phyloP scores from a whole-genome alignment of 2,329 filamentous ascomycete genomes.

The Fusarium globosum region DNA sequence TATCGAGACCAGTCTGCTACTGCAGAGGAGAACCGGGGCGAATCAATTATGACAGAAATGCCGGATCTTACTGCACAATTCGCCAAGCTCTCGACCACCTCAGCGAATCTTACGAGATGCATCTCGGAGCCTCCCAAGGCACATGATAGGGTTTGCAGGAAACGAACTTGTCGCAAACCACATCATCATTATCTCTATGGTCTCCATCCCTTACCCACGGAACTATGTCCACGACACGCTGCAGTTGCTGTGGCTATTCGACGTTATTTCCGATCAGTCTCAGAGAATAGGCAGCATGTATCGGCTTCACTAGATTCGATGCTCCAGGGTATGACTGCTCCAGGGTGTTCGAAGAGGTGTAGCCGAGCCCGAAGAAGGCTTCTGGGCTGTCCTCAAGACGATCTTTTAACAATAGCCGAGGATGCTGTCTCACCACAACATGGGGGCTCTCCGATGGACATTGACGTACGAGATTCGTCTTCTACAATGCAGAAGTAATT shows the following conservation, averaged over 20 bases:
- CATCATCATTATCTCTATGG: not conserved
- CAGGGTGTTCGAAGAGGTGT: not conserved
- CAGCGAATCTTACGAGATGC: not conserved
- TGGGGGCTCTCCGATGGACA: not conserved
- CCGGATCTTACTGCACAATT: fast-evolving
- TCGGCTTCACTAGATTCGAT: not conserved
- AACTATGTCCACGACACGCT: not conserved
- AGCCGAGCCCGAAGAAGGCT: not conserved
- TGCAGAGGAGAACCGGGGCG: not conserved
- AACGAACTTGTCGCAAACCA: not conserved
- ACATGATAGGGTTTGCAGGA: not conserved
- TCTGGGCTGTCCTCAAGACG: not conserved
- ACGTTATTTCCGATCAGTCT: not conserved
- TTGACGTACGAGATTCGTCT: no score
- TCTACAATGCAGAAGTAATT: not conserved
- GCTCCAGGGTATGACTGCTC: fast-evolving
- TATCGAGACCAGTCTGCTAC: fast-evolving
- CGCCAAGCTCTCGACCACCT: not conserved
- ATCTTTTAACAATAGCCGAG: not conserved
- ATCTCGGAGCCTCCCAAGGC: fast-evolving
- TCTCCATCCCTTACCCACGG: not conserved
- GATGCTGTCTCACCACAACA: not conserved
- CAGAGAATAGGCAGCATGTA: not conserved
- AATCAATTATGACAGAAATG: not conserved
- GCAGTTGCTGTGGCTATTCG: not conserved